A percentile compares a stretch with the other conserved stretches of the same genome.
Conservation (phyloP, 305 asterid species). For the Fraxinus albicans region DNA sequence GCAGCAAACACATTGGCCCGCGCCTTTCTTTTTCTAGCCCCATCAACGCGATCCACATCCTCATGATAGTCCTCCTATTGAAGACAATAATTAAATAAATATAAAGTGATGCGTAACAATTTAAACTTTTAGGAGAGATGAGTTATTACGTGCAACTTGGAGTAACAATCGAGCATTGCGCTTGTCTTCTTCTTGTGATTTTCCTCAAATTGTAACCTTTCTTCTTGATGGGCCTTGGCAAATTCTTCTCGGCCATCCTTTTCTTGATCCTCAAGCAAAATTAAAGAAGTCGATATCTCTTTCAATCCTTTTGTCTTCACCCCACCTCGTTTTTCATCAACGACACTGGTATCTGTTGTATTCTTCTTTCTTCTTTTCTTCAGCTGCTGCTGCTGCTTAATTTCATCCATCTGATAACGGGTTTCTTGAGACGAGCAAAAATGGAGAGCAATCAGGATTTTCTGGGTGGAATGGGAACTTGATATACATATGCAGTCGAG, state of each 20-base stretch:
- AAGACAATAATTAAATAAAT: neutral
- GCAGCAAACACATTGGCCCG: conserved; percentile 25
- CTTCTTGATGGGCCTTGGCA: conserved; percentile 19
- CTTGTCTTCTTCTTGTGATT: conserved; percentile 27
- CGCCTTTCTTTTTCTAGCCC: conserved; percentile 28
- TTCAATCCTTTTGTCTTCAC: conserved; percentile 34
- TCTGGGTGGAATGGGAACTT: neutral
- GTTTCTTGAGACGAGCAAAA: conserved; percentile 12
- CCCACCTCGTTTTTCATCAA: conserved; percentile 10
- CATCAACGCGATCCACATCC: conserved; percentile 22
- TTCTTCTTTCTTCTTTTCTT: conserved; percentile 13
- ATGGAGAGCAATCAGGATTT: conserved; percentile 12
- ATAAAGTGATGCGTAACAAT: neutral
- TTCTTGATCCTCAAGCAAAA: conserved; percentile 36
- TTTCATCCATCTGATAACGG: conserved; percentile 26
- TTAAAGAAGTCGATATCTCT: conserved; percentile 31
- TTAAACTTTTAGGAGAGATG: neutral
- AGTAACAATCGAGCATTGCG: conserved; percentile 22
- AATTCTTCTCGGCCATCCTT: conserved; percentile 14
- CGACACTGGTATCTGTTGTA: neutral
- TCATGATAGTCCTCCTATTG: conserved; percentile 16
- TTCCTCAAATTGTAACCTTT: conserved; percentile 21
- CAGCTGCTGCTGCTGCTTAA: conserved; percentile 20
- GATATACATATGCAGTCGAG: conserved; percentile 5
- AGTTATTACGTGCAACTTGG: conserved; percentile 6